Evolutionary conservation across 78 protist species (phyloP).

Genomic region (Monosiga brevicollis): DNA sequence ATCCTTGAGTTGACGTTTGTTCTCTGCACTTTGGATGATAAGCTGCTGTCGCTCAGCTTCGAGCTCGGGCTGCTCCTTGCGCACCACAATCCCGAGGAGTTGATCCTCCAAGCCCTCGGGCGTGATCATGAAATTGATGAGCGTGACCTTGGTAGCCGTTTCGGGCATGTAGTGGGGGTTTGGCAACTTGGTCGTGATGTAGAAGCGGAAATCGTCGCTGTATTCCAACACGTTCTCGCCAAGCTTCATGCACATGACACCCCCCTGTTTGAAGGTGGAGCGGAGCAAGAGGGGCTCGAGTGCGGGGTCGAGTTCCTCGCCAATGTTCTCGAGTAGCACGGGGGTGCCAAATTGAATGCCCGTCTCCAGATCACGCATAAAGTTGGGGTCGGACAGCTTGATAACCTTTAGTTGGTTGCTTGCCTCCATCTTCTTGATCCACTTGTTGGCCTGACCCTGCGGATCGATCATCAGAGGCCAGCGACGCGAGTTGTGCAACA

Average conservation of each 20-base stretch:
- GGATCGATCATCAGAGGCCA: slow-evolving; percentile 86
- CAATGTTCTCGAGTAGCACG: slow-evolving; percentile 71
- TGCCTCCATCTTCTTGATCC: slow-evolving; percentile 49
- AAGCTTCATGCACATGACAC: slow-evolving; percentile 39
- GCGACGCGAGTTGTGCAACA: slow-evolving; percentile 44
- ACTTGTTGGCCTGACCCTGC: slow-evolving; percentile 76
- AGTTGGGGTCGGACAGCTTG: slow-evolving; percentile 42
- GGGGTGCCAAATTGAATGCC: slow-evolving; percentile 63
- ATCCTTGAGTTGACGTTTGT: slow-evolving; percentile 42
- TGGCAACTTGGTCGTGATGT: slow-evolving; percentile 77
- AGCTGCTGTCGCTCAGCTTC: slow-evolving; percentile 55
- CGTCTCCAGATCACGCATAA: slow-evolving; percentile 32
- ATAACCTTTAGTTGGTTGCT: slow-evolving; percentile 32
- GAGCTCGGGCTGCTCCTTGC: slow-evolving; percentile 62
- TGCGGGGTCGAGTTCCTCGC: slow-evolving; percentile 65
- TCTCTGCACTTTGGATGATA: slow-evolving; percentile 39
- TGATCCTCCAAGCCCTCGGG: slow-evolving; percentile 71
- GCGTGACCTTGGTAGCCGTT: slow-evolving; percentile 54
- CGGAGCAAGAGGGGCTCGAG: slow-evolving; percentile 71
- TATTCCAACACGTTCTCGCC: slow-evolving; percentile 63
- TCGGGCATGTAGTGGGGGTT: slow-evolving; percentile 84
- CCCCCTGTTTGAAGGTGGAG: slow-evolving; percentile 36
- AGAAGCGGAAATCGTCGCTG: slow-evolving; percentile 55
- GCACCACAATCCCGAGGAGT: slow-evolving; percentile 62
- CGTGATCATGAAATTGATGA: slow-evolving; percentile 73